Evolutionary conservation across 768 basidiomycete genomes (phyloP).

Genomic region (Lactarius hatsudake): DNA sequence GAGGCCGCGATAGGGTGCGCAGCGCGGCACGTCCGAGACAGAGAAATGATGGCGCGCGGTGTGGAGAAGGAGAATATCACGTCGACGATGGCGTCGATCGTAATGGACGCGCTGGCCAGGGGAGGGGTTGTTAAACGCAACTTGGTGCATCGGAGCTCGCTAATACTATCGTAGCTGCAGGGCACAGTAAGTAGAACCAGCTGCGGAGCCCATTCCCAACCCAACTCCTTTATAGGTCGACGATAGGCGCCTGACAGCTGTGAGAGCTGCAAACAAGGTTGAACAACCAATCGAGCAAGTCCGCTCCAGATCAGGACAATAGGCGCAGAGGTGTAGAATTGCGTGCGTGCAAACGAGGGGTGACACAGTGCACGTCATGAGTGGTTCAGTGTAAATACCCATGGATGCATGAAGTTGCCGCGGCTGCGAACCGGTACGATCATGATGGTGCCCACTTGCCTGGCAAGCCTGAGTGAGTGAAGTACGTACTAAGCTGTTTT

Average conservation of each 20-base stretch:
- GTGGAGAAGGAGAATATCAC: conserved; percentile 56
- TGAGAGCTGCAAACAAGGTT: not conserved
- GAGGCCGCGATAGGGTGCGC: conserved; percentile 18
- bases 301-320: not conserved
- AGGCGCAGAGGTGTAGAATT: not conserved
- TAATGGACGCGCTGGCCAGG: conserved; percentile 68
- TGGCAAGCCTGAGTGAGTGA: too few species aligned
- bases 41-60: conserved; percentile 38
- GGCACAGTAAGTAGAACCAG: not conserved
- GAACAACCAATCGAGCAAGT: not conserved
- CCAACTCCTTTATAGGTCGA: not conserved
- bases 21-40: conserved; percentile 19
- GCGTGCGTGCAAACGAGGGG: not conserved
- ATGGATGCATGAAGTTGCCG: too few species aligned
- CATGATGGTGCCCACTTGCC: too few species aligned
- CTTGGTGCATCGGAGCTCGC: not conserved
- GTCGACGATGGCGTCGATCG: conserved; percentile 42
- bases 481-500: too few species aligned
- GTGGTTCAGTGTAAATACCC: too few species aligned
- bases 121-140: conserved; percentile 35
- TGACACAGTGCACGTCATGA: too few species aligned
- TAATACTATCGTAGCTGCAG: not conserved
- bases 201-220: not conserved
- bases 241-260: not conserved
- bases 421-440: not conserved